Evolutionary conservation across 768 basidiomycete species (phyloP).

Genomic region (Fomitopsis pulvina): DNA sequence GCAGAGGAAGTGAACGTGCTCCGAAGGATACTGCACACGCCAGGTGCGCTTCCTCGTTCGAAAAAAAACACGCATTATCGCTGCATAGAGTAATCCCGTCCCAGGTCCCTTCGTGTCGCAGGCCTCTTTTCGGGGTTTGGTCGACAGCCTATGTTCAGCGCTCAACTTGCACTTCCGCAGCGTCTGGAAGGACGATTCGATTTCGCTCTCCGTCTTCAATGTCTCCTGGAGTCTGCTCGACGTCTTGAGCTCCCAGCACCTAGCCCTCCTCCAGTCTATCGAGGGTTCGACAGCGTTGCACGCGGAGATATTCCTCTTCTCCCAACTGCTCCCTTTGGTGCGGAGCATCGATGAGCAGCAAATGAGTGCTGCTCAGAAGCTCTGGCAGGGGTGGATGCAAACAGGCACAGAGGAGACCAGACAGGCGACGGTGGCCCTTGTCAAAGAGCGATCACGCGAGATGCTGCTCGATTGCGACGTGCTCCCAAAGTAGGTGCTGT

Average conservation of each 20-base stretch:
- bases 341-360: slow-evolving; percentile 14
- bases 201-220: slow-evolving; percentile 19
- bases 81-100: neutral
- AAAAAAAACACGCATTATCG: neutral
- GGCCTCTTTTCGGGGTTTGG: slow-evolving; percentile 26
- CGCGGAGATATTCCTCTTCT: slow-evolving; percentile 42
- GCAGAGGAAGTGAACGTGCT: slow-evolving; percentile 27
- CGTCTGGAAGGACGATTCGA: slow-evolving; percentile 25
- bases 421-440: slow-evolving; percentile 23
- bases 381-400: slow-evolving; percentile 28
- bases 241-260: slow-evolving; percentile 3
- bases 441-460: slow-evolving; percentile 37
- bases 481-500: slow-evolving; percentile 25
- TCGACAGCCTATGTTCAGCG: slow-evolving; percentile 26
- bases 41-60: slow-evolving; percentile 28
- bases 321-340: slow-evolving; percentile 38
- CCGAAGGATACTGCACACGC: slow-evolving; percentile 31
- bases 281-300: slow-evolving; percentile 23
- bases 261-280: neutral
- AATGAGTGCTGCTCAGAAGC: slow-evolving; percentile 14
- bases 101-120: slow-evolving; percentile 24
- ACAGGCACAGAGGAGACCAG: slow-evolving; percentile 17
- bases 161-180: slow-evolving; percentile 31
- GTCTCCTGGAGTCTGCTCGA: slow-evolving; percentile 28
- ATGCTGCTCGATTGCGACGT: slow-evolving; percentile 33